These are phyloP conservation scores for Dactylellina haptotyla DNA, from an alignment of 2,329 filamentous ascomycete genomes.

Conservation along the genomic window DNA sequence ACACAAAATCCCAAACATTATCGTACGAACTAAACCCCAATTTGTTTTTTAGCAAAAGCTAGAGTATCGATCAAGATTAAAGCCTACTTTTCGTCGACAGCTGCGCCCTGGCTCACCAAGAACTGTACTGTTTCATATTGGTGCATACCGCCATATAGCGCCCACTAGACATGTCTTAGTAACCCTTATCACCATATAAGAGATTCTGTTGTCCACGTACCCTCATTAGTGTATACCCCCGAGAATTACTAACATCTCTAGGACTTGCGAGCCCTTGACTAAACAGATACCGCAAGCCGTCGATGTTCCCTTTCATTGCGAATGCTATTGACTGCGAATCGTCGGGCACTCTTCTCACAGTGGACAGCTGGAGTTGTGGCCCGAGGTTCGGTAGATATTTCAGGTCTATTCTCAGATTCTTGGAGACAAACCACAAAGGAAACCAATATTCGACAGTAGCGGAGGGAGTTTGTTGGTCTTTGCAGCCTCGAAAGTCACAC, in stretches of 20 bases:
- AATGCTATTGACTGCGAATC: conserved; percentile 4
- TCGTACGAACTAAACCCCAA: conserved; percentile 11
- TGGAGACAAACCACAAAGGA: conserved; percentile 19
- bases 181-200: no score
- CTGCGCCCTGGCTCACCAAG: conserved; percentile 8
- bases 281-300: conserved; percentile 14
- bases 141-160: conserved; percentile 24
- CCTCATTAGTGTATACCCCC: conserved; percentile 18
- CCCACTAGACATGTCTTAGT: conserved; percentile 7
- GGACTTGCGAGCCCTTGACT: conserved; percentile 14
- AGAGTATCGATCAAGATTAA: neutral
- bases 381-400: conserved; percentile 6
- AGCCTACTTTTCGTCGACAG: conserved; percentile 15
- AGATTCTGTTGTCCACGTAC: conserved; percentile 11
- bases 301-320: conserved; percentile 21
- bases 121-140: conserved; percentile 18
- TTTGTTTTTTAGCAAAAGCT: neutral
- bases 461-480: neutral
- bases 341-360: conserved; percentile 17
- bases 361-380: conserved; percentile 17
- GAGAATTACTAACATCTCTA: conserved; percentile 18
- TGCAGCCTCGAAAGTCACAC: conserved; percentile 16
- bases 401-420: conserved; percentile 10
- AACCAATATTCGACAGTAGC: conserved; percentile 23
- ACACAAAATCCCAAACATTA: conserved; percentile 9